Conservation (phyloP, 306 rosid species). For the Vigna radiata region DNA sequence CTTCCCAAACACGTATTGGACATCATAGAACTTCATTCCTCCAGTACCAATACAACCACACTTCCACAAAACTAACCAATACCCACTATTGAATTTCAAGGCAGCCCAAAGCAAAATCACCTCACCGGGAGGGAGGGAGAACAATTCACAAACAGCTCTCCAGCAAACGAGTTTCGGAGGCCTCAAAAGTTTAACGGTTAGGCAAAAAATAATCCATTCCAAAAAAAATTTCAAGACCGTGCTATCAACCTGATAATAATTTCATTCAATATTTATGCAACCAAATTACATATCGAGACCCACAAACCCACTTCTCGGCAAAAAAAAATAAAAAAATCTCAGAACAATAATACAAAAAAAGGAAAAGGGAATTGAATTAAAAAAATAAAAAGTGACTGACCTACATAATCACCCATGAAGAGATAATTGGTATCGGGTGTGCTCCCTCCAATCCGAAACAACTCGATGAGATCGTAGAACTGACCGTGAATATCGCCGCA, state of each 20-base stretch:
- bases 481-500: constrained; percentile 98
- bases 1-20: neutral
- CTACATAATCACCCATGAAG: constrained; percentile 98
- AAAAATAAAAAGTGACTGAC: constrained; percentile 50
- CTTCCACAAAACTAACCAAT: constrained; percentile 24
- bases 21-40: constrained; percentile 8
- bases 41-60: constrained; percentile 12
- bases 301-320: neutral
- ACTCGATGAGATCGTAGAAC: constrained; percentile 95
- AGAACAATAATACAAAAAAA: neutral
- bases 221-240: neutral
- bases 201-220: neutral
- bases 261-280: neutral
- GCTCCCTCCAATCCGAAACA: constrained; percentile 90
- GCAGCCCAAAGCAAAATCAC: constrained; percentile 15
- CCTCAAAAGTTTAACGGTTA: constrained; percentile 7
- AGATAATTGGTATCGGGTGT: constrained; percentile 97
- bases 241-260: neutral
- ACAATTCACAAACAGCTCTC: constrained; percentile 11
- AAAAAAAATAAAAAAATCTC: neutral
- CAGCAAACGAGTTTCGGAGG: neutral
- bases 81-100: constrained; percentile 25
- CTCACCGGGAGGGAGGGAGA: neutral
- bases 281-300: neutral
- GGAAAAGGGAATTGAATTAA: neutral